Percentiles rank a stretch among this genome's conserved stretches.
Evolutionary conservation across 495 filamentous ascomycete genomes (phyloP).

Genomic region (Penicillium crystallinum): DNA sequence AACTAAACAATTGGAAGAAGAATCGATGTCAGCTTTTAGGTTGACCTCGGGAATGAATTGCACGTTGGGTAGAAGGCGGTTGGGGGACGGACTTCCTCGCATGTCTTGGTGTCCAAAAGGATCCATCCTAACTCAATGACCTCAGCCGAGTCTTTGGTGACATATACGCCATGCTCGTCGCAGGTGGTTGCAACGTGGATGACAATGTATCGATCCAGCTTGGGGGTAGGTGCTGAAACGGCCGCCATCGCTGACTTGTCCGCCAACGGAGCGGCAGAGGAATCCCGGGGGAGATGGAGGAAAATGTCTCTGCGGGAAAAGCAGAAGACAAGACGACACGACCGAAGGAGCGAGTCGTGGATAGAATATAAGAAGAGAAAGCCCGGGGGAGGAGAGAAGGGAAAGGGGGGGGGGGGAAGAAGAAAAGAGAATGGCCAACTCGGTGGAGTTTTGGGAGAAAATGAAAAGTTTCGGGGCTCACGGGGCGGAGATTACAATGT

Average conservation of each 20-base stretch:
- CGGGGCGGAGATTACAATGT: constrained; percentile 19
- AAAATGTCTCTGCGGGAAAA: constrained; percentile 31
- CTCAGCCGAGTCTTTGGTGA: constrained; percentile 97
- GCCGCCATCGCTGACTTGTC: constrained; percentile 40
- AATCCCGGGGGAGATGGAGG: constrained; percentile 15
- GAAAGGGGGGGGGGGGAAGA: constrained; percentile 21
- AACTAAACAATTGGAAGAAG: constrained; percentile 50
- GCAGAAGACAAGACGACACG: constrained; percentile 35
- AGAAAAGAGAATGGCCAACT: constrained; percentile 18
- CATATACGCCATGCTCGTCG: constrained; percentile 98
- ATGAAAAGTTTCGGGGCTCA: constrained; percentile 34
- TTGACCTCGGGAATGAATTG: constrained; percentile 5
- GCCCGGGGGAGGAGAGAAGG: constrained; percentile 21
- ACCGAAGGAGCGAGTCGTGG: constrained; percentile 19
- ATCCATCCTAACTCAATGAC: constrained; percentile 99
- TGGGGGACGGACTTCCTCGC: constrained; percentile 71
- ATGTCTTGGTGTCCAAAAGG: constrained; percentile 80
- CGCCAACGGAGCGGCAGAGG: constrained; percentile 29
- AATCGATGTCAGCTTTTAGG: constrained; percentile 9
- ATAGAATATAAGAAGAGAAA: constrained; percentile 26
- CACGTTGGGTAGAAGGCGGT: constrained; percentile 10
- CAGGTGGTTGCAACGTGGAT: constrained; percentile 98
- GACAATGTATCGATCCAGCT: constrained; percentile 91
- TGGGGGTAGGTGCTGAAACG: constrained; percentile 50
- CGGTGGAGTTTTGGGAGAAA: constrained; percentile 34